phyloP scores from a whole-genome alignment of 192 early-diverging fungal genomes.

The Obelidium mucronatum region DNA sequence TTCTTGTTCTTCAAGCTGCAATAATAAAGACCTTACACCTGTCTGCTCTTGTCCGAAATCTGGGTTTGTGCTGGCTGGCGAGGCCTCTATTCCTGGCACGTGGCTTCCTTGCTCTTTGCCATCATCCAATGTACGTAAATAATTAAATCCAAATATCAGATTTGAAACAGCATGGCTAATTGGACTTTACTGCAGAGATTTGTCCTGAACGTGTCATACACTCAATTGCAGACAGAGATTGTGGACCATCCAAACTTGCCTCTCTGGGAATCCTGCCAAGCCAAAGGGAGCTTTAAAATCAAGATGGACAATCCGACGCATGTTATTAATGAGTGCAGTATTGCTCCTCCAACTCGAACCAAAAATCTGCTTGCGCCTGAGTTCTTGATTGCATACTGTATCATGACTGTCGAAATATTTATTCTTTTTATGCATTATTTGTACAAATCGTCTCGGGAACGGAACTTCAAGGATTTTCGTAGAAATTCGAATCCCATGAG shows the following conservation, averaged over 20 bases:
- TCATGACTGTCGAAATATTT: conserved; percentile 37
- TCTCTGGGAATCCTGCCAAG: conserved; percentile 2
- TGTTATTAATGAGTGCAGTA: conserved; percentile 28
- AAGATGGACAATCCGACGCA: neutral
- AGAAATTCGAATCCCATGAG: neutral
- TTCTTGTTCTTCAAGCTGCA: no score
- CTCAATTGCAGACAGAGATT: neutral
- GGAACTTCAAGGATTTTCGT: neutral
- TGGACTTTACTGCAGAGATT: no score
- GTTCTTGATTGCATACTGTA: conserved; percentile 34
- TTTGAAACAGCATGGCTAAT: no score
- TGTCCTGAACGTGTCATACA: no score
- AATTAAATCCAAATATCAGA: no score
- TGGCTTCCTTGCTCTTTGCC: no score
- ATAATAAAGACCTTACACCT: no score
- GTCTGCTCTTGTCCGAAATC: conserved; percentile 22
- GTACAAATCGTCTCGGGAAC: conserved; percentile 25
- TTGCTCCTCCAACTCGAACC: conserved; percentile 17
- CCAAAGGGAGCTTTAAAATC: neutral
- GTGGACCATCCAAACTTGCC: conserved; percentile 20
- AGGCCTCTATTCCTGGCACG: no score
- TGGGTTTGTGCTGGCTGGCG: no score
- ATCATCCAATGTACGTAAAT: no score
- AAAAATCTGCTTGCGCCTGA: conserved; percentile 38
- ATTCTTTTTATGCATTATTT: conserved; percentile 33